Evolutionary conservation across 2,329 filamentous ascomycete genomes (phyloP), one percentile per base, ranked within the genome.

Genomic region (Alternaria solani): DNA sequence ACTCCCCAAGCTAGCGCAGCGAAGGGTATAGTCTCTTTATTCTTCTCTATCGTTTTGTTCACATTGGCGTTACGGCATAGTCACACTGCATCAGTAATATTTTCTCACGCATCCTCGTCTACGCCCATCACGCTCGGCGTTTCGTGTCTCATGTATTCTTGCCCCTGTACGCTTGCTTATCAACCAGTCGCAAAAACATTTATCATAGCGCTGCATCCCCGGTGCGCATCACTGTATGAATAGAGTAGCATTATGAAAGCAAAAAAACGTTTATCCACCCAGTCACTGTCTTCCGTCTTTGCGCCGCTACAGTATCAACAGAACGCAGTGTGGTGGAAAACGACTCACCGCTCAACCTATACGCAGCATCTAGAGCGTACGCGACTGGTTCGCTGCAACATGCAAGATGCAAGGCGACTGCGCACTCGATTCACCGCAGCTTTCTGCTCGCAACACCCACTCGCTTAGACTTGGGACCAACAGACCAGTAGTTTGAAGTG

Each of bases 1-100:
- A 52, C 54, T 61, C 65, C 64, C 65, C 57, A 59, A 65, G 64
- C 65, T 67, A 69, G 68, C 53, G 65, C 68, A 71, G 65, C 64
- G 59, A 65, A 43, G 64, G 67, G 59, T 65, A 57, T 47, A 46
- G 43, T 32, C 34, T 59, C 39, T 53, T 47, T 20, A 32, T 48
- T 55, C 20, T 42, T 32, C 57, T n/a, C 43, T 49, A 16, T 25
- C 43, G 7, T n/a, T 48, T 39, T 38, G 30, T 41, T 51, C 41
- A 38, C 20, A 28, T 36, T 18, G 49, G 39, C 38, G 48, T 60
- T 57, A 38, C 23, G 55, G 57, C 16, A 38, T 44, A 26, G 28
- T 14, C 43, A 30, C 14, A 28, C 25, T 32, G 18, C 47, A 42
- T 54, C 44, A 44, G 26, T 57, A 59, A 59, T 58, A 47, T 63